Conservation (phyloP, 1,284 basidiomycete species). For the Trichosporon sp. region DNA sequence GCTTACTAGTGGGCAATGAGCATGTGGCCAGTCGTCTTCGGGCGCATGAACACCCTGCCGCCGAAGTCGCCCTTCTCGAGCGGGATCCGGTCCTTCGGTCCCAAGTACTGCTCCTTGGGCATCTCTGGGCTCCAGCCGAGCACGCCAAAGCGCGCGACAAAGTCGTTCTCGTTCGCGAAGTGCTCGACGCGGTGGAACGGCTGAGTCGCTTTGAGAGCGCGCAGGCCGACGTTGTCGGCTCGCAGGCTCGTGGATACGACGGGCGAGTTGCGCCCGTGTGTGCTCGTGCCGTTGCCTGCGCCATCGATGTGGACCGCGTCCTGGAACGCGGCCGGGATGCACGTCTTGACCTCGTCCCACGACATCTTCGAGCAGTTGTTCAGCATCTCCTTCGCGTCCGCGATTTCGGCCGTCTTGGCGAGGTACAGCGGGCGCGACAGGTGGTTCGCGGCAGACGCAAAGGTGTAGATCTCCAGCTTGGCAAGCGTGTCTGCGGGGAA, state of each 20-base stretch:
- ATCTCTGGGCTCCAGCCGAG: slow-evolving; percentile 4
- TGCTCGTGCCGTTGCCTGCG: neutral
- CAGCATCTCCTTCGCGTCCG: neutral
- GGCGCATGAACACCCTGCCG: slow-evolving; percentile 32
- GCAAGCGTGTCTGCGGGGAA: slow-evolving; percentile 25
- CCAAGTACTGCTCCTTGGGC: neutral
- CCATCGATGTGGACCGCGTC: neutral
- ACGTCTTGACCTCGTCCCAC: neutral
- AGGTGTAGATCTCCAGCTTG: slow-evolving; percentile 42
- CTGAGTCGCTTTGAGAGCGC: slow-evolving; percentile 12
- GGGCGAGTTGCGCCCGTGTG: neutral
- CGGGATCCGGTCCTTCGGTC: slow-evolving; percentile 11
- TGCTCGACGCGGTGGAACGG: slow-evolving; percentile 33
- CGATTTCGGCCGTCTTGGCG: neutral
- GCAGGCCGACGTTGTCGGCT: neutral
- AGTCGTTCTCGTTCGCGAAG: slow-evolving; percentile 37
- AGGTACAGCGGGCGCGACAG: slow-evolving; percentile 19
- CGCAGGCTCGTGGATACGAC: neutral
- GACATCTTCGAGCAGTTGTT: neutral
- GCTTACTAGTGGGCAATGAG: slow-evolving; percentile 33
- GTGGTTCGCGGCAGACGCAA: slow-evolving; percentile 40
- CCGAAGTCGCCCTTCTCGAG: slow-evolving; percentile 26
- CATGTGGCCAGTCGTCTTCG: slow-evolving; percentile 28
- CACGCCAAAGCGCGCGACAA: slow-evolving; percentile 32
- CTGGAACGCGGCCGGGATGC: neutral